phyloP scores from a whole-genome alignment of 331 rosid genomes.

The Quercus lobata region DNA sequence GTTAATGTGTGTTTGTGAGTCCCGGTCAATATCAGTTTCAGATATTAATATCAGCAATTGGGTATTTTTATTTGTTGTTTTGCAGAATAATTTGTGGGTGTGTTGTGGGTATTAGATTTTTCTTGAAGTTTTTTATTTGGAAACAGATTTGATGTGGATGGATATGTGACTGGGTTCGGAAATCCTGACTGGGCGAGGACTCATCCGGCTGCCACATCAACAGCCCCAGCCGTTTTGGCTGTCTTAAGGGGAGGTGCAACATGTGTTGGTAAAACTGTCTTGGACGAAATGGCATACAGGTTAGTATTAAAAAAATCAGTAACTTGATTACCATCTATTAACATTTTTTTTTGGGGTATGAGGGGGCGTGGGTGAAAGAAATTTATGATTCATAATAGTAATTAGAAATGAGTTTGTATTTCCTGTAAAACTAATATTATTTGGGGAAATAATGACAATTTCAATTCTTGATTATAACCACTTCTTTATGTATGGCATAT shows the following conservation, averaged over 20 bases:
- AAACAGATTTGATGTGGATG: conserved; percentile 79
- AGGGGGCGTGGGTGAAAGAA: too few relatives aligned
- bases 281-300: conserved; percentile 99
- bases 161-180: conserved; percentile 76
- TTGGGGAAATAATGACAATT: not conserved
- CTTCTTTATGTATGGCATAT: not conserved
- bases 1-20: too few relatives aligned
- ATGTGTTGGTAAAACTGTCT: conserved; percentile 75
- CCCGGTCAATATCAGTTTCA: too few relatives aligned
- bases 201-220: conserved; percentile 65
- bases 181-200: conserved; percentile 96
- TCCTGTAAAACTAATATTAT: not conserved
- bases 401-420: not conserved
- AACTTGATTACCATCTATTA: not conserved
- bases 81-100: not conserved
- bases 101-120: not conserved
- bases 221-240: conserved; percentile 69
- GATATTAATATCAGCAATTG: not conserved
- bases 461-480: not conserved
- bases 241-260: conserved; percentile 71
- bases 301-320: conserved; percentile 3
- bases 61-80: not conserved
- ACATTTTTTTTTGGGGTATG: not conserved
- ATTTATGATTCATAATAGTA: not conserved
- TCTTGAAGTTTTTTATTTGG: not conserved